phyloP scores from a whole-genome alignment of 1,139 yeast species.

The Suhomyces panamericanus region DNA sequence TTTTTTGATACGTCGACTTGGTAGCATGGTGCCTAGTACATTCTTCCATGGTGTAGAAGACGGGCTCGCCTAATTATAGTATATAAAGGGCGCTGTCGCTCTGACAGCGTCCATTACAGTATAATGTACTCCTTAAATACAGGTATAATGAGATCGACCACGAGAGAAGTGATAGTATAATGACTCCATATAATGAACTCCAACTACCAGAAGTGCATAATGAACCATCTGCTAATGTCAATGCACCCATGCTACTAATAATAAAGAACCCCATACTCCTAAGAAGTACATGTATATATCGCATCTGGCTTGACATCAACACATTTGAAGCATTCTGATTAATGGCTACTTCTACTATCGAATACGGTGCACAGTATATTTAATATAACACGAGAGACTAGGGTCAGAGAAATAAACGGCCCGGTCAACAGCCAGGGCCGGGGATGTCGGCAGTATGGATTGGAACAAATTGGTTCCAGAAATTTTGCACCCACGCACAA shows the following conservation, averaged over 20 bases:
- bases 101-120: too few species aligned
- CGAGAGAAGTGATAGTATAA: too few species aligned
- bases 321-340: too few species aligned
- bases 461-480: background rate
- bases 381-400: conserved; percentile 4
- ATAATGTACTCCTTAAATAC: too few species aligned
- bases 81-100: background rate
- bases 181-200: too few species aligned
- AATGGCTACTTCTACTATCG: background rate
- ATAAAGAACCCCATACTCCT: too few species aligned
- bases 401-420: conserved; percentile 5
- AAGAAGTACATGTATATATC: too few species aligned
- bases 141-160: too few species aligned
- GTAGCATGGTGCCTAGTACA: background rate
- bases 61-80: background rate
- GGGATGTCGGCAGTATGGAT: background rate
- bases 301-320: too few species aligned
- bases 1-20: background rate
- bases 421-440: background rate
- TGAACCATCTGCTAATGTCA: too few species aligned
- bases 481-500: background rate
- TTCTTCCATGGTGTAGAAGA: background rate
- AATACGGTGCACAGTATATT: background rate
- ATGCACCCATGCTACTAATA: too few species aligned
- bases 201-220: too few species aligned